Evolutionary conservation across 768 basidiomycete species (phyloP).

Genomic region (Gloeostereum incarnatum): DNA sequence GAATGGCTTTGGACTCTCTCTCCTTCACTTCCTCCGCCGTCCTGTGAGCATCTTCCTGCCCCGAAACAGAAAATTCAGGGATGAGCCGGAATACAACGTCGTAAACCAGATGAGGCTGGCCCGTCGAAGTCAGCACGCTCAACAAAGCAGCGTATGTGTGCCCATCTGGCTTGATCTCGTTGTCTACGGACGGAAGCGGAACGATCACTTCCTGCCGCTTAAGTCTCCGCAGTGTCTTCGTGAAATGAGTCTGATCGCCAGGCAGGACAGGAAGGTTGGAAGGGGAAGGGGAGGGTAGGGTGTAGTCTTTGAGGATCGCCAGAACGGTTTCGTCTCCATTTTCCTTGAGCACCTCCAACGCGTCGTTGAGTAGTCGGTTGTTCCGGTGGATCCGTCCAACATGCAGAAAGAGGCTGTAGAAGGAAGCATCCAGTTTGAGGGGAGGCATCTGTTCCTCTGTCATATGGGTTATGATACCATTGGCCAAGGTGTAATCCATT

Average conservation of each 20-base stretch:
- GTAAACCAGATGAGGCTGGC: constrained; percentile 33
- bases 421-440: too few species aligned
- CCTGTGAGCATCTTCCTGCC: neutral
- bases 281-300: neutral
- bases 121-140: constrained; percentile 37
- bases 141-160: constrained; percentile 46
- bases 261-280: neutral
- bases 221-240: constrained; percentile 2
- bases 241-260: neutral
- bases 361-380: constrained; percentile 51
- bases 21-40: constrained; percentile 5
- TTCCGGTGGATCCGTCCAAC: constrained; percentile 23
- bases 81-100: constrained; percentile 43
- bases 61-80: constrained; percentile 33
- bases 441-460: too few species aligned
- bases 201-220: constrained; percentile 5
- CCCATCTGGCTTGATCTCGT: constrained; percentile 22
- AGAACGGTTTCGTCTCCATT: constrained; percentile 1
- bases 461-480: constrained; percentile 48
- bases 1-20: constrained; percentile 13
- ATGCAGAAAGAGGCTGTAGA: neutral
- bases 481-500: constrained; percentile 37
- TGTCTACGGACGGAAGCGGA: constrained; percentile 3
- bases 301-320: neutral
- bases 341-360: constrained; percentile 14